Evolutionary conservation across 73 alveolate species (phyloP).

Genomic region (Paramecium caudatum): DNA sequence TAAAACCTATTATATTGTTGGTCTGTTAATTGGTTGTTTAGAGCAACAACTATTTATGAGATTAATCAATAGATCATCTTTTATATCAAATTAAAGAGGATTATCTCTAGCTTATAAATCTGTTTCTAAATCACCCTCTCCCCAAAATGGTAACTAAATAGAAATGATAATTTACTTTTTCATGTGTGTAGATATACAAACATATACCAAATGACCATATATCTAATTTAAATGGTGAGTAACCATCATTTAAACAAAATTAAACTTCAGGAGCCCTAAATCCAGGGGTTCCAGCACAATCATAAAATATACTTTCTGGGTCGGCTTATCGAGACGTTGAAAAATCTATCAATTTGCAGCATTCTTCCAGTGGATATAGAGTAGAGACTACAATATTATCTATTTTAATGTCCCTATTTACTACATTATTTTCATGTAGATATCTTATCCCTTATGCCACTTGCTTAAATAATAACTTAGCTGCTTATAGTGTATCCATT

Average conservation of each 20-base stretch:
- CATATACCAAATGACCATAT: slow-evolving; percentile 59
- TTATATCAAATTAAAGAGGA: neutral
- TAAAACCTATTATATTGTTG: neutral
- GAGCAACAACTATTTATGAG: slow-evolving; percentile 23
- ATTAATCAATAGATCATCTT: slow-evolving; percentile 9
- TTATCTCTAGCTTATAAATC: slow-evolving; percentile 56
- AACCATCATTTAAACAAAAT: slow-evolving; percentile 58
- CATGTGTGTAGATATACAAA: slow-evolving; percentile 46
- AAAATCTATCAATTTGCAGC: slow-evolving; percentile 24
- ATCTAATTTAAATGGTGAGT: slow-evolving; percentile 43
- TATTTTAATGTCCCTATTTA: slow-evolving; percentile 29
- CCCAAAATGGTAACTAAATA: slow-evolving; percentile 56
- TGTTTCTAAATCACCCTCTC: slow-evolving; percentile 50
- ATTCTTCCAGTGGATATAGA: neutral
- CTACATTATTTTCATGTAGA: slow-evolving; percentile 11
- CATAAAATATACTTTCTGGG: slow-evolving; percentile 21
- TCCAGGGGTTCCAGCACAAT: slow-evolving; percentile 65
- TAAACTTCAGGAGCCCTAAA: slow-evolving; percentile 65
- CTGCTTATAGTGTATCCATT: neutral
- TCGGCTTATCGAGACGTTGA: slow-evolving; percentile 17
- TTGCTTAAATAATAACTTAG: slow-evolving; percentile 15
- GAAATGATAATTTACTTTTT: neutral
- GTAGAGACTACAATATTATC: slow-evolving; percentile 15
- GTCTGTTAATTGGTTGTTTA: slow-evolving; percentile 10
- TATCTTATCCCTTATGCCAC: slow-evolving; percentile 9